Percentiles rank a stretch among this genome's conserved stretches.
Evolutionary conservation across 164 flowering plant species (phyloP).

Genomic region (Platanus orientalis): DNA sequence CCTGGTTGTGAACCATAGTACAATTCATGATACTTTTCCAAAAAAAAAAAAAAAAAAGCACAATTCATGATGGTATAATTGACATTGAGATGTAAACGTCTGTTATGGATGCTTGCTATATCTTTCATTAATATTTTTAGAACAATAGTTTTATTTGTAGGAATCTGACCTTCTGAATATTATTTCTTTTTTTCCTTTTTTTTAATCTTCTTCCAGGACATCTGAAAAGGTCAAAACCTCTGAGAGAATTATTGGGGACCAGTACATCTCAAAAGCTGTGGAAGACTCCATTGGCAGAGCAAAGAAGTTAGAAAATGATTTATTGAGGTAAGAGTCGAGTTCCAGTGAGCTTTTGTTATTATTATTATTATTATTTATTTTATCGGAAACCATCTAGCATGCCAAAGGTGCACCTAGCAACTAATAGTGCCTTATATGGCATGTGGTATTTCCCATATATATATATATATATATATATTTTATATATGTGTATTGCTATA

Average conservation of each 20-base stretch:
- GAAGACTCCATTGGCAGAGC: constrained; percentile 45
- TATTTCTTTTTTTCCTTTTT: constrained; percentile 1
- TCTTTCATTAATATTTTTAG: neutral
- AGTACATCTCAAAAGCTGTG: constrained; percentile 36
- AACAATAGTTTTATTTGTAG: too few relatives aligned
- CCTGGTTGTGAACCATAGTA: neutral
- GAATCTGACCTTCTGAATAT: constrained; percentile 6
- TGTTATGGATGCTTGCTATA: neutral
- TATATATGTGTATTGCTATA: too few relatives aligned
- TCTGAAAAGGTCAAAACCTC: constrained; percentile 33
- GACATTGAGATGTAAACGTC: neutral
- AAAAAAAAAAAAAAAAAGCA: too few relatives aligned
- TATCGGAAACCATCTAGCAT: neutral
- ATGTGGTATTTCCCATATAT: too few relatives aligned
- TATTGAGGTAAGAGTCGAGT: constrained; percentile 45
- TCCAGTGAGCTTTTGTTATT: too few relatives aligned
- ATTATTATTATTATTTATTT: too few relatives aligned
- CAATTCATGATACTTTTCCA: too few relatives aligned
- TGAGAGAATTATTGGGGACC: constrained; percentile 31
- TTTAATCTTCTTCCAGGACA: constrained; percentile 34
- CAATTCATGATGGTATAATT: too few relatives aligned
- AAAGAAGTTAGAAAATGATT: constrained; percentile 52
- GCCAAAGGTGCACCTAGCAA: neutral
- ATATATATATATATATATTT: too few relatives aligned
- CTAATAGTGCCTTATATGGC: neutral